Evolutionary conservation across 23 red algal species (phyloP).

Genomic region (Agarophyton chilense): DNA sequence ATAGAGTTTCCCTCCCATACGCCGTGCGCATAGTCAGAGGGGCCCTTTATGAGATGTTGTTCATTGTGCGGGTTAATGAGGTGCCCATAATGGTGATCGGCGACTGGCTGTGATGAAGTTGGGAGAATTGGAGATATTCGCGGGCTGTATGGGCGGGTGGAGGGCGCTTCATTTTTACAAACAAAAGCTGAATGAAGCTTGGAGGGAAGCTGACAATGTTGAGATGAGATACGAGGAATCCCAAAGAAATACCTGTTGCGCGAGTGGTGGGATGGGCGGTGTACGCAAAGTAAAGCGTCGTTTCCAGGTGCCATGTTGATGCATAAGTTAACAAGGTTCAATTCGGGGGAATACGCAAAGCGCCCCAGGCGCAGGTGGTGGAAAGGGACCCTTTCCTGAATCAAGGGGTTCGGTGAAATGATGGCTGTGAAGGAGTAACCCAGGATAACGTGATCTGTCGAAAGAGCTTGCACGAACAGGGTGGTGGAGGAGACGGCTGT

Average conservation of each 20-base stretch:
- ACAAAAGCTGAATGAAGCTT: neutral
- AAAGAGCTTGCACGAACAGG: neutral
- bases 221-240: neutral
- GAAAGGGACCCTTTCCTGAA: neutral
- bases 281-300: neutral
- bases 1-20: neutral
- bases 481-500: conserved; percentile 1
- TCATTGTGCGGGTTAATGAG: too few species aligned
- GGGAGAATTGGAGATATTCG: neutral
- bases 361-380: neutral
- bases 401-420: neutral
- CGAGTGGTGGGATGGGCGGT: neutral
- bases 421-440: neutral
- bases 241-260: neutral
- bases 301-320: neutral
- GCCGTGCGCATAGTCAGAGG: neutral
- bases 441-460: neutral
- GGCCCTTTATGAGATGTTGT: neutral
- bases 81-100: too few species aligned
- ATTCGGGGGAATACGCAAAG: neutral
- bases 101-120: neutral
- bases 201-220: neutral
- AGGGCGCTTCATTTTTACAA: neutral
- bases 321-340: neutral
- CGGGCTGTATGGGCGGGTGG: neutral